These are phyloP conservation scores for Cercospora canescens DNA, from an alignment of 2,329 filamentous ascomycete genomes.

Conservation along the genomic window DNA sequence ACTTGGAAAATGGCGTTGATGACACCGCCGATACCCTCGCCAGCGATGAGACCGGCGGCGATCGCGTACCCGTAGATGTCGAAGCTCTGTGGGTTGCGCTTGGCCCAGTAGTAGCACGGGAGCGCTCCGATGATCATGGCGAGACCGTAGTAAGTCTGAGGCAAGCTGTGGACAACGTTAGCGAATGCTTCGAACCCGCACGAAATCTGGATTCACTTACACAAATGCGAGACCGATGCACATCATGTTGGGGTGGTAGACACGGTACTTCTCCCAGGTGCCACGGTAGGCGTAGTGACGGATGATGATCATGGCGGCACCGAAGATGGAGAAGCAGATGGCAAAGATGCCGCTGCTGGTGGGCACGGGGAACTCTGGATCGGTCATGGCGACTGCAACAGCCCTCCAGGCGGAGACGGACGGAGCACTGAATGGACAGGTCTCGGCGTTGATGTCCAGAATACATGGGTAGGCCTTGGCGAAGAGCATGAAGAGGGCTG, in stretches of 20 bases:
- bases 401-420: constrained; percentile 67
- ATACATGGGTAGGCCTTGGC: constrained; percentile 69
- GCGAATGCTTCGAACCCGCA: not conserved
- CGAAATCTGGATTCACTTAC: not conserved
- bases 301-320: constrained; percentile 53
- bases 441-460: constrained; percentile 48
- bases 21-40: constrained; percentile 65
- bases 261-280: constrained; percentile 54
- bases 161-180: constrained; percentile 33
- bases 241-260: constrained; percentile 63
- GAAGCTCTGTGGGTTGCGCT: constrained; percentile 53
- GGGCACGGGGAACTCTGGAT: constrained; percentile 58
- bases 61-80: constrained; percentile 61
- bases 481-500: constrained; percentile 68
- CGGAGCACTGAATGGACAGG: constrained; percentile 62
- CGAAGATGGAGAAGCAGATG: constrained; percentile 56
- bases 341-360: constrained; percentile 58
- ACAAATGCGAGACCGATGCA: constrained; percentile 59
- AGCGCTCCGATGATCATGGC: constrained; percentile 60
- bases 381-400: constrained; percentile 62
- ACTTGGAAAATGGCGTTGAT: constrained; percentile 58
- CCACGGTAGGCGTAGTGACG: constrained; percentile 58
- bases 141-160: not conserved
- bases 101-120: constrained; percentile 55
- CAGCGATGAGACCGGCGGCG: constrained; percentile 62